Evolutionary conservation across 139 green algal species (phyloP).

Genomic region (Asterochloris erici): DNA sequence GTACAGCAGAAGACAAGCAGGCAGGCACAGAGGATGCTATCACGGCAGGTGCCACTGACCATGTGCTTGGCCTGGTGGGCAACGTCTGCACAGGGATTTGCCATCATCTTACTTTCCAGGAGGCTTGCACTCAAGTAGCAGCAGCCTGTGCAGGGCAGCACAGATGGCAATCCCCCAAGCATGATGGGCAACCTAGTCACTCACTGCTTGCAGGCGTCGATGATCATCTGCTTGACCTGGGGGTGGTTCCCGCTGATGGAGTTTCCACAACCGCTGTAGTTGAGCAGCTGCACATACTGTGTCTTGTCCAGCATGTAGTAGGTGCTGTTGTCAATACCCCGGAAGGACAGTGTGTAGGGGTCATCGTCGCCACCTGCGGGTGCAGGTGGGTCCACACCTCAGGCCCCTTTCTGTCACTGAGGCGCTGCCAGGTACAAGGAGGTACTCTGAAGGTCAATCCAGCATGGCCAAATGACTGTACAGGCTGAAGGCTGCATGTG

Average conservation of each 20-base stretch:
- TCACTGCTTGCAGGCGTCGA: constrained; percentile 52
- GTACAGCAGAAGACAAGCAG: too few species aligned
- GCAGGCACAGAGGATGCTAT: too few species aligned
- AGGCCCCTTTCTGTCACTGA: neutral
- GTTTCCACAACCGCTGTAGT: constrained; percentile 90
- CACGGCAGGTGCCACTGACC: too few species aligned
- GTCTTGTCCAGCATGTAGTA: constrained; percentile 82
- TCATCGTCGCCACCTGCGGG: constrained; percentile 63
- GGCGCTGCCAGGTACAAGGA: too few species aligned
- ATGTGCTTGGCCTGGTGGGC: too few species aligned
- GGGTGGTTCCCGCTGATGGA: constrained; percentile 88
- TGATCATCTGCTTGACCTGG: constrained; percentile 66
- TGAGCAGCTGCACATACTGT: constrained; percentile 70
- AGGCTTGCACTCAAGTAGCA: too few species aligned
- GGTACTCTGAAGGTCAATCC: neutral
- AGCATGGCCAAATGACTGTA: neutral
- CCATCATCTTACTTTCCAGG: too few species aligned
- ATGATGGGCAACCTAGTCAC: too few species aligned
- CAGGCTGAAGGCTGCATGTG: neutral
- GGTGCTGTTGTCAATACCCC: constrained; percentile 73
- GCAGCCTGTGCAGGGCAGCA: too few species aligned
- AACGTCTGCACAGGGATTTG: too few species aligned
- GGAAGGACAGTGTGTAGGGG: constrained; percentile 68
- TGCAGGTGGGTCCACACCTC: neutral
- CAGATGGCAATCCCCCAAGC: too few species aligned